phyloP scores from a whole-genome alignment of 2,329 filamentous ascomycete species.

The Clathrospora elynae region DNA sequence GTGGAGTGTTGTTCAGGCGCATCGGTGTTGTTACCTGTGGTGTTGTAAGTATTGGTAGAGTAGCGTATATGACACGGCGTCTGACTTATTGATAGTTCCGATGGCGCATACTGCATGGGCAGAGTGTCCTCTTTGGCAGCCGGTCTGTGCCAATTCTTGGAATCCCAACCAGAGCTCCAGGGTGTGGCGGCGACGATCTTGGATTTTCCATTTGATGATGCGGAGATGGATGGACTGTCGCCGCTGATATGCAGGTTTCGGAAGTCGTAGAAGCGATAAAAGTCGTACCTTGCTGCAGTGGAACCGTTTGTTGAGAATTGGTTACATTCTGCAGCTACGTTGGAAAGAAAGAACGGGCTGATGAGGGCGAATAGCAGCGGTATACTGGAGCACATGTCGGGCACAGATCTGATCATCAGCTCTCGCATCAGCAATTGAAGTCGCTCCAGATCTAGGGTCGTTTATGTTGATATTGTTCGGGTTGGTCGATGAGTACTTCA shows the following conservation, averaged over 20 bases:
- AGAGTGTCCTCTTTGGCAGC: conserved; percentile 2
- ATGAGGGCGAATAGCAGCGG: conserved; percentile 1
- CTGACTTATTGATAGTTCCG: conserved; percentile 17
- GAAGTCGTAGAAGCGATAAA: conserved; percentile 26
- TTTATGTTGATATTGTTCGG: no score
- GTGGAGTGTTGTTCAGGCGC: neutral
- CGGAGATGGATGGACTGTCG: neutral
- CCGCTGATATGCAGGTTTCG: neutral
- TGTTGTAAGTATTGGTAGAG: neutral
- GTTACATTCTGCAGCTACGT: conserved; percentile 12
- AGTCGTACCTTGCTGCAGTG: conserved; percentile 14
- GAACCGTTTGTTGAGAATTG: conserved; percentile 17
- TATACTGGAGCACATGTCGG: neutral
- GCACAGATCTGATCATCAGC: neutral
- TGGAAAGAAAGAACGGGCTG: neutral
- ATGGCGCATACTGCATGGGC: conserved; percentile 11
- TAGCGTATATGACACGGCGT: no score
- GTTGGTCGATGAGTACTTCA: no score
- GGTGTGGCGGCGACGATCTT: conserved; percentile 12
- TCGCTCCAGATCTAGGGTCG: neutral
- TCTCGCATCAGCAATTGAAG: conserved; percentile 1
- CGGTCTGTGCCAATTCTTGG: conserved; percentile 9
- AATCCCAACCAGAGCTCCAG: conserved; percentile 15
- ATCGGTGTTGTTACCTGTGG: neutral
- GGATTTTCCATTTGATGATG: neutral